Base-by-base conservation (phyloP, 2,329 filamentous ascomycete species). In the Diplodia mutila region DNA sequence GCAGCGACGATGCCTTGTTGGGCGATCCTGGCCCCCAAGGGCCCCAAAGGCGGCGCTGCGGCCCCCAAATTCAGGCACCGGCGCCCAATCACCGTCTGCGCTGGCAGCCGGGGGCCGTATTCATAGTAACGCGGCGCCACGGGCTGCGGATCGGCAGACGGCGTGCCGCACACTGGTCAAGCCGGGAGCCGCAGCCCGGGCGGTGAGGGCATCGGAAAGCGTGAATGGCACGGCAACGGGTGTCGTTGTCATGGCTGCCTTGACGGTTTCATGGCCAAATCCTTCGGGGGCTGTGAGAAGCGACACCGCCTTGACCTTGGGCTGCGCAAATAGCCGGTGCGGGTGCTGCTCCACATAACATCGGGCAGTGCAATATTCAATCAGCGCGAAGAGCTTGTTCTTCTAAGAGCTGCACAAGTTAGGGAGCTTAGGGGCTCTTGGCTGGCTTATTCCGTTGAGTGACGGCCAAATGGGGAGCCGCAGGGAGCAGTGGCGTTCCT, bases 281-380 rank as follows among this genome's bases (percentile, higher is more conserved):
- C 54, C 54, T 59, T 59, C 54, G 54, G 39, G n/a, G 54, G 54
- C 54, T 42, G 54, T 42, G 21, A 27, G n/a, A n/a, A n/a, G 54
- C 53, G 21, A 14, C 23, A 42, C 54, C 54, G n/a, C 21, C 34
- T 39, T n/a, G n/a, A n/a, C 29, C 29, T 29, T 29, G 29, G 29
- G 29, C 29, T 29, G 29, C 7, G 34, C 37, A 23, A 23, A 23
- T 46, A 46, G 21, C 55, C 55, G 55, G 8, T 1, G 21, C 55
- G 37, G 55, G 8, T 1, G 52, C 55, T 9, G 55, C 23, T 25
- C 42, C 21, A n/a, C 42, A 42, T 14, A 46, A 46, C 42, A 46
- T 11, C 16, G 42, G 42, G 42, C 42, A 21, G 42, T 46, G 42
- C 42, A n/a, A 9, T n/a, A n/a, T n/a, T n/a, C n/a, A n/a, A n/a